Evolutionary conservation across 805 yeast genomes (phyloP).

Genomic region (Huiozyma naganishii): DNA sequence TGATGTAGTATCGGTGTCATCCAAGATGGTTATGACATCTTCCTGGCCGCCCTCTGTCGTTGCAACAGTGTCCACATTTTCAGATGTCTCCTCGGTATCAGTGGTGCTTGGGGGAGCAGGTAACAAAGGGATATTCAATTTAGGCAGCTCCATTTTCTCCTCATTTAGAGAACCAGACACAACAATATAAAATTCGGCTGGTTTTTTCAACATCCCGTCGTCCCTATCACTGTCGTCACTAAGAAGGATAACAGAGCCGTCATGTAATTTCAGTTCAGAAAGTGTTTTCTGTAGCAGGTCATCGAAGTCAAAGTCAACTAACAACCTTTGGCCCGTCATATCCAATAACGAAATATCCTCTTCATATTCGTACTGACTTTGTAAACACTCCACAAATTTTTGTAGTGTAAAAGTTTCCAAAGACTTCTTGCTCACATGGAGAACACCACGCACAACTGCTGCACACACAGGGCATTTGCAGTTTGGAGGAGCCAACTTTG

Average conservation of each 20-base stretch:
- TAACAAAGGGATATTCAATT: background rate
- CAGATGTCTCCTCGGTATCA: background rate
- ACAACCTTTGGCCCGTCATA: conserved; percentile 36
- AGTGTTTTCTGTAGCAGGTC: conserved; percentile 52
- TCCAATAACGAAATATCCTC: conserved; percentile 25
- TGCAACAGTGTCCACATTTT: conserved; percentile 4
- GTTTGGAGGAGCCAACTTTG: conserved; percentile 51
- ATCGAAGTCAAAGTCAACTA: conserved; percentile 83
- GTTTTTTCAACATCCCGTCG: conserved; percentile 31
- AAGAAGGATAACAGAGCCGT: conserved; percentile 57
- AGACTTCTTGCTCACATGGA: conserved; percentile 26
- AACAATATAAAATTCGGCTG: conserved; percentile 49
- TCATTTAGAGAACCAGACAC: too few relatives aligned
- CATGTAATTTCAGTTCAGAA: conserved; percentile 39
- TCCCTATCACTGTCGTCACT: conserved; percentile 68
- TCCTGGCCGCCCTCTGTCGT: background rate
- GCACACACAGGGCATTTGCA: conserved; percentile 62
- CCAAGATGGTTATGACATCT: conserved; percentile 2
- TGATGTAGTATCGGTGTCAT: conserved; percentile 4
- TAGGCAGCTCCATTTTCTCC: too few relatives aligned
- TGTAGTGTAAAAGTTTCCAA: conserved; percentile 30
- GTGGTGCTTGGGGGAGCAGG: background rate
- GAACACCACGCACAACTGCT: conserved; percentile 39
- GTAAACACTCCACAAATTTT: conserved; percentile 42
- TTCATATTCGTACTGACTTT: conserved; percentile 41